phyloP scores from a whole-genome alignment of 768 basidiomycete genomes.

The Inosperma sp. region DNA sequence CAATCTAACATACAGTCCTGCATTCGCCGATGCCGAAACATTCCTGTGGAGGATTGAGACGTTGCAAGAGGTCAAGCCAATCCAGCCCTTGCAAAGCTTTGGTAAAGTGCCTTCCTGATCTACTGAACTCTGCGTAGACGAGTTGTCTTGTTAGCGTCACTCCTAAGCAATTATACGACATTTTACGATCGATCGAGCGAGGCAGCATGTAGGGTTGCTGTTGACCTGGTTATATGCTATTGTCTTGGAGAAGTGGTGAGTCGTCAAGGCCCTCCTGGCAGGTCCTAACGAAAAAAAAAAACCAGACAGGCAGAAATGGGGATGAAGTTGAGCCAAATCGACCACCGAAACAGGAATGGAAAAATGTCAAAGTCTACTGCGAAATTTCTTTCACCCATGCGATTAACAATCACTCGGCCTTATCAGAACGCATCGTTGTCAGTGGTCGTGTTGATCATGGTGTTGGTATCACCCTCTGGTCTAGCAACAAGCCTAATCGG shows the following conservation, averaged over 20 bases:
- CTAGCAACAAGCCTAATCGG: slow-evolving; percentile 2
- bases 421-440: neutral
- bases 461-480: slow-evolving; percentile 6
- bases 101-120: neutral
- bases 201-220: slow-evolving; percentile 1
- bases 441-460: slow-evolving; percentile 12
- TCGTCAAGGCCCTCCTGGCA: neutral
- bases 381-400: slow-evolving; percentile 5
- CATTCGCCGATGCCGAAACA: neutral
- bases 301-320: neutral
- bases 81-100: neutral
- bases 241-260: slow-evolving; percentile 1
- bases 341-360: neutral
- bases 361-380: neutral
- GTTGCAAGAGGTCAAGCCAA: neutral
- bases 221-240: slow-evolving; percentile 1
- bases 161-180: neutral
- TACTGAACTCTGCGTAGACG: neutral
- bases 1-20: neutral
- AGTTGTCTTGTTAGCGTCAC: neutral
- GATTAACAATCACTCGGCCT: neutral
- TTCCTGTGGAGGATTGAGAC: neutral
- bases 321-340: neutral
- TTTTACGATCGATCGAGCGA: slow-evolving; percentile 2
- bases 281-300: neutral